Conservation (phyloP, 805 yeast species). For the Saturnispora silvae region DNA sequence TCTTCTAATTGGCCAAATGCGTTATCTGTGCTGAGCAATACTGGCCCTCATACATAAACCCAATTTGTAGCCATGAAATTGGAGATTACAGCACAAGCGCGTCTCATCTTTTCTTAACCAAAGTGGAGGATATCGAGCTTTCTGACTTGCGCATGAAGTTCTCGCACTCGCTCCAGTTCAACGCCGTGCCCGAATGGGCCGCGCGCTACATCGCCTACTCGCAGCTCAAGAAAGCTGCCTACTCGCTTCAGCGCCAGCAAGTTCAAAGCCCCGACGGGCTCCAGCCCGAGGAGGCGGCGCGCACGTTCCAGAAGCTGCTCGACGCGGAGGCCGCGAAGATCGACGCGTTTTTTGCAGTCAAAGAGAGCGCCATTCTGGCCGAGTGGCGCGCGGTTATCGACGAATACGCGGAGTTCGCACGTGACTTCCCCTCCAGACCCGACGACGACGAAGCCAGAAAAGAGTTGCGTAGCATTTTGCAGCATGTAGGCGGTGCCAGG, state of each 20-base stretch:
- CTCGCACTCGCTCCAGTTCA: conserved; percentile 88
- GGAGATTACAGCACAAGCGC: too few species aligned
- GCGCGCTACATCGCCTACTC: conserved; percentile 86
- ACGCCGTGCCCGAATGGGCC: conserved; percentile 98
- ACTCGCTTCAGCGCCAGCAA: conserved; percentile 63
- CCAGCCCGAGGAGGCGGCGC: conserved; percentile 35
- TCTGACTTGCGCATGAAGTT: too few species aligned
- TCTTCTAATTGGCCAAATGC: too few species aligned
- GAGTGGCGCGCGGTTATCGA: conserved; percentile 46
- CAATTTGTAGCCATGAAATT: too few species aligned
- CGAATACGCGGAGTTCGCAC: conserved; percentile 56
- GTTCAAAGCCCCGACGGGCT: conserved; percentile 20
- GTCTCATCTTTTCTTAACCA: too few species aligned
- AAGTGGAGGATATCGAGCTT: too few species aligned
- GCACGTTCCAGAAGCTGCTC: conserved; percentile 58
- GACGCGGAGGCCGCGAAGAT: conserved; percentile 70
- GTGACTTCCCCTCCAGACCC: conserved; percentile 19
- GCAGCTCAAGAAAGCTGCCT: conserved; percentile 73
- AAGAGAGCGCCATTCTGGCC: conserved; percentile 47
- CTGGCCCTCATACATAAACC: too few species aligned
- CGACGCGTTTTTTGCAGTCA: conserved; percentile 59
- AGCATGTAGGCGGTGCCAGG: conserved; percentile 4
- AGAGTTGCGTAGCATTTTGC: conserved; percentile 13
- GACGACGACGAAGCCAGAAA: conserved; percentile 13
- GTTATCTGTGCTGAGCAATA: too few species aligned